Percentiles rank a stretch among this genome's conserved stretches.
phyloP scores from a whole-genome alignment of 2,329 filamentous ascomycete species.

The Hymenoscyphus fructigenus region DNA sequence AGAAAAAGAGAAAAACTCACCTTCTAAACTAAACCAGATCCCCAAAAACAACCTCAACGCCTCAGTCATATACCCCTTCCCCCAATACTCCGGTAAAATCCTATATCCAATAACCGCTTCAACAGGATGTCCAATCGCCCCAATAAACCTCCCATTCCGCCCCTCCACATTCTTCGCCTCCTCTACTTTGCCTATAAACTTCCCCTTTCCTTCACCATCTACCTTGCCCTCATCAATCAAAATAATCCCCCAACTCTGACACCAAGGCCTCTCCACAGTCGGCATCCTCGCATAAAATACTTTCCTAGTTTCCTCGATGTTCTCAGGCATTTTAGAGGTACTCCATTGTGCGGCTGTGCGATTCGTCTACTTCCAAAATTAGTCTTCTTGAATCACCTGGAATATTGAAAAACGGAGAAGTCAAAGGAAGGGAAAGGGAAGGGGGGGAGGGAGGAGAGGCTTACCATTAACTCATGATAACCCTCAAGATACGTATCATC shows the following conservation, averaged over 20 bases:
- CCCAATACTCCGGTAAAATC: constrained; percentile 9
- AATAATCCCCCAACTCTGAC: constrained; percentile 2
- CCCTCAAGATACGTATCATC: too few relatives aligned
- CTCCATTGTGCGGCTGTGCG: background rate
- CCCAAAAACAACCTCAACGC: constrained; percentile 22
- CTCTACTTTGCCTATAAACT: too few relatives aligned
- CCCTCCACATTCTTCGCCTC: too few relatives aligned
- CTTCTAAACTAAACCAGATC: constrained; percentile 20
- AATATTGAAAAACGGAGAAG: background rate
- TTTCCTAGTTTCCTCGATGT: background rate
- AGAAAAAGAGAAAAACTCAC: constrained; percentile 10
- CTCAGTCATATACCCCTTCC: constrained; percentile 25
- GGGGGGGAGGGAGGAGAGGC: too few relatives aligned
- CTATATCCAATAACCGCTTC: constrained; percentile 9
- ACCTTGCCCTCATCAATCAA: background rate
- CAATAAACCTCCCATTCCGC: background rate
- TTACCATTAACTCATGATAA: too few relatives aligned
- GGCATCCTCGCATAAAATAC: background rate
- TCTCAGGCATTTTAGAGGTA: background rate
- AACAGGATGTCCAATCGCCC: constrained; percentile 14
- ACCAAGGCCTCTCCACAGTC: background rate
- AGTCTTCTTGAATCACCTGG: too few relatives aligned
- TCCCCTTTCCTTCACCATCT: too few relatives aligned
- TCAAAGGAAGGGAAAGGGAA: background rate
- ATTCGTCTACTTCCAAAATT: background rate